A percentile compares a stretch with the other conserved stretches of the same genome.
Conservation (phyloP, 768 basidiomycete species). For the Collybiopsis luxurians region DNA sequence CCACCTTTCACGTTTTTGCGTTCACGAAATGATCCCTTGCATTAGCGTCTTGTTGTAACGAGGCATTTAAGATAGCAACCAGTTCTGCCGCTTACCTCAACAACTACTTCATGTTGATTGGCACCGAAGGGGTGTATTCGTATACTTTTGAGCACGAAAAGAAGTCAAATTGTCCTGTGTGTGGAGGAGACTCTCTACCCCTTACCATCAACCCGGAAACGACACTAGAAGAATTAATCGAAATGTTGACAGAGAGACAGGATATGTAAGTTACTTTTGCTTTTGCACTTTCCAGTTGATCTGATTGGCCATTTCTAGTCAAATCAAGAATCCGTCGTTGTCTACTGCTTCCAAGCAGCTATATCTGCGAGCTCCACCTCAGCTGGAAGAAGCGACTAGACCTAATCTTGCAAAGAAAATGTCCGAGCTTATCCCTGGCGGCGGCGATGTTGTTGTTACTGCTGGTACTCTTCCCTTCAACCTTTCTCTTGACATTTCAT, state of each 20-base stretch:
- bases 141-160: slow-evolving; percentile 96
- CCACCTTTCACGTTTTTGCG: neutral
- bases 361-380: slow-evolving; percentile 92
- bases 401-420: slow-evolving; percentile 88
- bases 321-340: slow-evolving; percentile 95
- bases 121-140: slow-evolving; percentile 94
- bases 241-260: slow-evolving; percentile 81
- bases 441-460: slow-evolving; percentile 84
- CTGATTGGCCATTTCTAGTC: slow-evolving; percentile 47
- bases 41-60: slow-evolving; percentile 93
- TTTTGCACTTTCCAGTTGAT: neutral
- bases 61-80: slow-evolving; percentile 98
- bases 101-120: slow-evolving; percentile 98
- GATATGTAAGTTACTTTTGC: slow-evolving; percentile 65
- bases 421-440: slow-evolving; percentile 72
- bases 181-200: slow-evolving; percentile 86
- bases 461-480: slow-evolving; percentile 88
- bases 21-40: slow-evolving; percentile 8
- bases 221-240: slow-evolving; percentile 86
- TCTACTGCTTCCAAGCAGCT: slow-evolving; percentile 74
- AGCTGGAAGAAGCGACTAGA: slow-evolving; percentile 85
- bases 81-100: slow-evolving; percentile 91
- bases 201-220: slow-evolving; percentile 65
- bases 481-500: slow-evolving; percentile 57
- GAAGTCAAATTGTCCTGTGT: slow-evolving; percentile 93